phyloP scores from a whole-genome alignment of 140 eudicot species.

The Senecio squalidus region DNA sequence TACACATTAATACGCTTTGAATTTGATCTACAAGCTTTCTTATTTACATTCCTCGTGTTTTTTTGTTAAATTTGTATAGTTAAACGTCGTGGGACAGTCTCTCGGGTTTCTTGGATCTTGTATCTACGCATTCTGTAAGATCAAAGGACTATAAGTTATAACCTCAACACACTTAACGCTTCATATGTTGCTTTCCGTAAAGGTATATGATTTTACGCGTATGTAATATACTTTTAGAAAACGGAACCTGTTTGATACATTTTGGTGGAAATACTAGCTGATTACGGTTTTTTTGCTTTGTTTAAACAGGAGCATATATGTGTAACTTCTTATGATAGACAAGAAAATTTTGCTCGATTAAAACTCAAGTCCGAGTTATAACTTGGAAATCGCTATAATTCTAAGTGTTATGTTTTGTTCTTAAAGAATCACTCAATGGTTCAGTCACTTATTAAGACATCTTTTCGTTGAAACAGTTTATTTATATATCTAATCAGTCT shows the following conservation, averaged over 20 bases:
- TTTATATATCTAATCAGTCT: neutral
- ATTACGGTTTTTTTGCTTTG: too few relatives aligned
- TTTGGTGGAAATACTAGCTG: too few relatives aligned
- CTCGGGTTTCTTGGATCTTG: slow-evolving; percentile 83
- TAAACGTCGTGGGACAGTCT: slow-evolving; percentile 67
- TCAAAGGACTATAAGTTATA: slow-evolving; percentile 49
- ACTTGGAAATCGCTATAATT: neutral
- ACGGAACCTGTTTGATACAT: too few relatives aligned
- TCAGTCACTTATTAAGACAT: neutral
- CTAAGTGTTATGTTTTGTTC: neutral
- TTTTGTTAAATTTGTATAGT: slow-evolving; percentile 28
- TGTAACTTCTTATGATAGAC: too few relatives aligned
- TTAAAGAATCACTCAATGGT: neutral
- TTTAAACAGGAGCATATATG: neutral
- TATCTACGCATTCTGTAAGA: slow-evolving; percentile 59
- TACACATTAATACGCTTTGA: neutral
- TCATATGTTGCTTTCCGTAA: neutral
- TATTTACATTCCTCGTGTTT: neutral
- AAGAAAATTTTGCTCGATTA: neutral
- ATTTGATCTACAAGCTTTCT: neutral
- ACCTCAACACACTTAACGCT: neutral
- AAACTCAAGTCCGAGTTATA: neutral
- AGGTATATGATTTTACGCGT: too few relatives aligned
- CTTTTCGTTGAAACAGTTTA: neutral
- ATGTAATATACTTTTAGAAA: too few relatives aligned